Conservation (phyloP, 2,329 filamentous ascomycete genomes). For the Helotiales sp. region DNA sequence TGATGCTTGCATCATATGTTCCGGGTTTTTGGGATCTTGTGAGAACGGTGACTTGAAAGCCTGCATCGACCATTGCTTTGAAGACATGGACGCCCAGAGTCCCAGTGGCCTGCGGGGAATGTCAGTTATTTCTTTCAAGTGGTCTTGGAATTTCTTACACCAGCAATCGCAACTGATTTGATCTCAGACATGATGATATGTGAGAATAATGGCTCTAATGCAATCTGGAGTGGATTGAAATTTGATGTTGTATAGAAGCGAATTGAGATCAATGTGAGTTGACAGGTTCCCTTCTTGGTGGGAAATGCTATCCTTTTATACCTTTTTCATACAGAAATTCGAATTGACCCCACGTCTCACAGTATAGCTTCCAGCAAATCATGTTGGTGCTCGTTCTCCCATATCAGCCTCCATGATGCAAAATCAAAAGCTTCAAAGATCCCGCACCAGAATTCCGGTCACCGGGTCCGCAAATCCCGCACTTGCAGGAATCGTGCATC, state of each 20-base stretch:
- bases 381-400: not conserved
- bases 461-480: constrained; percentile 19
- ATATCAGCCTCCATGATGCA: not conserved
- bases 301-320: not conserved
- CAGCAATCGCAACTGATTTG: constrained; percentile 24
- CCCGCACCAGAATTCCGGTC: constrained; percentile 14
- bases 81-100: constrained; percentile 27
- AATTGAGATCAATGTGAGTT: constrained; percentile 6
- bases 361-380: not conserved
- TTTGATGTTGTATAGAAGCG: no score
- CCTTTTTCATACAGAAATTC: not conserved
- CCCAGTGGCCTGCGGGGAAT: not conserved
- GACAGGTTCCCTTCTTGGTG: constrained; percentile 1
- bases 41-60: constrained; percentile 25
- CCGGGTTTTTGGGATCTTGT: constrained; percentile 21
- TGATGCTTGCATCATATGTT: constrained; percentile 32
- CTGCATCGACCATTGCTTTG: constrained; percentile 23
- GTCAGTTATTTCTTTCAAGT: constrained; percentile 16
- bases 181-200: constrained; percentile 23
- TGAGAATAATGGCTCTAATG: no score
- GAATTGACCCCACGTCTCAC: not conserved
- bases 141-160: constrained; percentile 18
- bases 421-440: constrained; percentile 4
- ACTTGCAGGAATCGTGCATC: constrained; percentile 3
- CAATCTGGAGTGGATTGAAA: no score